Percentiles rank a stretch among this genome's conserved stretches.
Evolutionary conservation across 2,329 filamentous ascomycete genomes (phyloP).

Genomic region (Exutisphaerella laricina): DNA sequence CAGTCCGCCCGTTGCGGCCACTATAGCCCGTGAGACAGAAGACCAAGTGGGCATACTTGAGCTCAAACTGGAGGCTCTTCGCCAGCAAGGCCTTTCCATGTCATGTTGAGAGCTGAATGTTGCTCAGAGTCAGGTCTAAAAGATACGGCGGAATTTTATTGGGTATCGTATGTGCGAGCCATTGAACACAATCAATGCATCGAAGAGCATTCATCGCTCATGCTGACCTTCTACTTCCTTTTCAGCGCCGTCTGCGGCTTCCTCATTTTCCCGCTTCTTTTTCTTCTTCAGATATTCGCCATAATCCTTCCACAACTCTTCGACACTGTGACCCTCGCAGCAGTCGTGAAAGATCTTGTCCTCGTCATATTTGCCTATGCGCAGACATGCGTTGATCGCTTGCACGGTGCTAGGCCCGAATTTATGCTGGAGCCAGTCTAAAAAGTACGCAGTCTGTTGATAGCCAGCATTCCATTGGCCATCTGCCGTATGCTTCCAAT

Average conservation of each 20-base stretch:
- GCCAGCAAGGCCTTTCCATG: too few species aligned
- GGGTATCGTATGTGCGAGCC: constrained; percentile 4
- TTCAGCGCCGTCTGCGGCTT: constrained; percentile 3
- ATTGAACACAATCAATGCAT: neutral
- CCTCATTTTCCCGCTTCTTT: constrained; percentile 17
- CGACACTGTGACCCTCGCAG: constrained; percentile 52
- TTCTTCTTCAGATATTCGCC: constrained; percentile 42
- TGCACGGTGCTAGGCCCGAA: constrained; percentile 49
- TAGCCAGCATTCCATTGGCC: constrained; percentile 84
- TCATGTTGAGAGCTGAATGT: too few species aligned
- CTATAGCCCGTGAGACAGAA: too few species aligned
- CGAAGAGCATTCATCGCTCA: constrained; percentile 9
- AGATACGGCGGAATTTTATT: too few species aligned
- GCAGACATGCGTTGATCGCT: constrained; percentile 61
- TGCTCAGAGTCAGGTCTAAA: too few species aligned
- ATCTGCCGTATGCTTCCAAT: constrained; percentile 62
- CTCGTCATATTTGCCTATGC: constrained; percentile 59
- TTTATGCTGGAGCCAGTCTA: constrained; percentile 72
- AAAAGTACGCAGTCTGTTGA: constrained; percentile 83
- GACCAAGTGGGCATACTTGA: too few species aligned
- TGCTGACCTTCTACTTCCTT: constrained; percentile 5
- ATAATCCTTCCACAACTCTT: constrained; percentile 72
- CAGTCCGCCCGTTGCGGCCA: too few species aligned
- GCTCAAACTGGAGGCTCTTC: too few species aligned
- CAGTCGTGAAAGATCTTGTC: constrained; percentile 34